phyloP scores from a whole-genome alignment of 208 protist genomes.

The Leishmania amazonensis region DNA sequence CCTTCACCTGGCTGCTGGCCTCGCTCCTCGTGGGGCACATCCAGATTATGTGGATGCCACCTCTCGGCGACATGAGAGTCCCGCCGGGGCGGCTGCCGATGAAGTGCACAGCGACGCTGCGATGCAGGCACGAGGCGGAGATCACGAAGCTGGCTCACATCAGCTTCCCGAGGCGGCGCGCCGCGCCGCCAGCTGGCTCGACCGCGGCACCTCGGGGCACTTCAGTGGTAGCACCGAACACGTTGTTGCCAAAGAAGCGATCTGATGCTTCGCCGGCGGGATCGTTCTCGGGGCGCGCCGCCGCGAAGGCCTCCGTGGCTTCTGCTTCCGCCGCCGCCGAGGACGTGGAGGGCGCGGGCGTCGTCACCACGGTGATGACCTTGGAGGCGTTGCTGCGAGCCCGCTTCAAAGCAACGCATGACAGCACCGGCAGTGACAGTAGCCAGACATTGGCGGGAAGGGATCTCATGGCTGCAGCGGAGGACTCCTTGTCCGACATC shows the following conservation, averaged over 20 bases:
- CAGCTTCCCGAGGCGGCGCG: constrained; percentile 8
- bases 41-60: constrained; percentile 6
- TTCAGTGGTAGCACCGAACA: constrained; percentile 18
- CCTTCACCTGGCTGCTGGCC: constrained; percentile 29
- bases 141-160: constrained; percentile 14
- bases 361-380: constrained; percentile 4
- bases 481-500: constrained; percentile 31
- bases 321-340: neutral
- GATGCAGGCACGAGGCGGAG: constrained; percentile 17
- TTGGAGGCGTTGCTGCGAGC: constrained; percentile 20
- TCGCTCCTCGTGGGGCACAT: constrained; percentile 28
- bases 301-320: neutral
- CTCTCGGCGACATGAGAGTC: neutral
- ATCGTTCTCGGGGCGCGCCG: neutral
- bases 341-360: neutral
- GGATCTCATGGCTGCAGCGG: neutral
- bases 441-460: neutral
- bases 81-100: neutral
- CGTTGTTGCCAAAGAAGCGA: constrained; percentile 20
- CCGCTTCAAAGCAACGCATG: neutral
- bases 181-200: neutral
- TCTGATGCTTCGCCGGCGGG: neutral
- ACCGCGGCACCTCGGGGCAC: constrained; percentile 4
- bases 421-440: neutral
- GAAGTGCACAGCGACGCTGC: constrained; percentile 14